Base-by-base conservation (phyloP, 2,329 filamentous ascomycete species). In the Aspergillus pseudoterreus region DNA sequence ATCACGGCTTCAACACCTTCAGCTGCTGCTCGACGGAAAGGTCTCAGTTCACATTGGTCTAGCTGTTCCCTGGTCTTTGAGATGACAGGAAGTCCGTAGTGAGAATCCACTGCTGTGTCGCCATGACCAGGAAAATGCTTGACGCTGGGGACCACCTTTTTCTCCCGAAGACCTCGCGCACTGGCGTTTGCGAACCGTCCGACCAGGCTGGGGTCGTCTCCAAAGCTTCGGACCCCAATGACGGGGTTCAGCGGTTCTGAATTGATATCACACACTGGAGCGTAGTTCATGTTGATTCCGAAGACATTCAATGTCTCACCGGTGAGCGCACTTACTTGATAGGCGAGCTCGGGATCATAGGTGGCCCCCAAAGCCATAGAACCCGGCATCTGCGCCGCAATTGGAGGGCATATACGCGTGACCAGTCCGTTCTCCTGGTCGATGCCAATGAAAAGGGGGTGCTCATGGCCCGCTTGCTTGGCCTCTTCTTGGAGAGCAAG, bases 61-160 rank as follows among this genome's bases (percentile, higher is more conserved):
- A 76, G 56, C 21, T 71, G 56, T 21, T 65, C 65, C 43, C 65
- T 63, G 2, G 57, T 65, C 50, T 75, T 76, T 0, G 56, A 51
- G 15, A 76, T 71, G 0, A 71, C 59, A 0, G 73, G 72, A 19
- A 75, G 59, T 1, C 71, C 71, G 60, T 70, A 70, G 57, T 76
- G 73, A 2, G 72, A 76, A 54, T 76, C 72, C 0, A 74, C 66
- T n/a, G 68, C 69, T 0, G 71, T 76, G 53, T 75, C 70, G 22
- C 72, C 72, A 57, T 75, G 73, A 0, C 74, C 73, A 4, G 73
- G 74, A 36, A 77, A 76, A 63, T 76, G 71, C 56, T 77, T 77
- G 1, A 73, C 66, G 48, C 71, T 75, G 5, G 74, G 68, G 5
- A 75, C 60, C 19, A 77, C 61, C 6, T 68, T 68, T n/a, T 64